Evolutionary conservation across 1,284 basidiomycete genomes (phyloP), one percentile per base, ranked within the genome.

Genomic region (Moniliella sp.): DNA sequence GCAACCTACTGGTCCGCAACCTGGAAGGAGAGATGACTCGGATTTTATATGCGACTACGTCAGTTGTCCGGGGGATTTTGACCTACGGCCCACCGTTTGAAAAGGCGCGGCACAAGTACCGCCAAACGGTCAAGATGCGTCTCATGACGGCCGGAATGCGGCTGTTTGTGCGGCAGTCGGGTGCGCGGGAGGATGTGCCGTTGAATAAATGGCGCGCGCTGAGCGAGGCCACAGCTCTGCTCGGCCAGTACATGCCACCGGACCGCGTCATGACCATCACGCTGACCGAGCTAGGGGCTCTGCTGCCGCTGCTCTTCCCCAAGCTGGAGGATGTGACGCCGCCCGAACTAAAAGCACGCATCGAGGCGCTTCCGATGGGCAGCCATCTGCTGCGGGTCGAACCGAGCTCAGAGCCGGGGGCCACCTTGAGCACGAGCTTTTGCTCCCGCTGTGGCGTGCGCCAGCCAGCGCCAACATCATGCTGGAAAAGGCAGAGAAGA

Each of bases 121-220:
- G 12, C 13, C 25, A 27, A 10, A 86, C 77, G 56, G 71, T 73
- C 25, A 73, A 75, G 15, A 69, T 94, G 35, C 75, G 91, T 2
- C 71, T 97, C 36, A 76, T 88, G 50, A 76, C 78, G 18, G 78
- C 79, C 26, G 91, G 91, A 18, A 82, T 86, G 35, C 91, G 91
- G 62, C 55, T 67, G 11, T 69, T 74, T 42, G 65, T 65, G 3
- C 62, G 69, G 16, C 70, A 73, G 51, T 48, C 53, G 31, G 31
- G 11, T 18, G 31, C 57, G 59, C 15, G 51, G 31, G 9, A 45
- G 48, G 12, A 67, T 66, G 4, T 57, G 62, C 33, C 70, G 72
- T 23, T 71, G 69, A 60, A 67, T 67, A 23, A 23, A 28, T 65
- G 72, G 28, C 71, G 77, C 36, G 71, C 91, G 25, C 70, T 88